Conservation (phyloP, 179 eudicot species). For the Actinidia chinensis region DNA sequence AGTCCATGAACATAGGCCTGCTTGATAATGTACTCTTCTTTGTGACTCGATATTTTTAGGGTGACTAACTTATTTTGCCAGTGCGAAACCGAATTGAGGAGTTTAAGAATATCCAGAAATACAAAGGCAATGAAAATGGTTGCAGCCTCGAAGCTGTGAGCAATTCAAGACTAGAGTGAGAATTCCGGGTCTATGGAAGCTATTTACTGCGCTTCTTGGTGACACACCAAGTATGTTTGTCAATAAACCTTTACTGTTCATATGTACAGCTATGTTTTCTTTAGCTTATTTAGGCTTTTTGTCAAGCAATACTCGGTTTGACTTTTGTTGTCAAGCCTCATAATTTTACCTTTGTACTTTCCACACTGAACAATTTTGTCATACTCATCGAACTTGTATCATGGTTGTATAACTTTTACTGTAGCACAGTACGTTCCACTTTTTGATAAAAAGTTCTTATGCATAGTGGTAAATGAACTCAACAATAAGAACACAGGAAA, state of each 20-base stretch:
- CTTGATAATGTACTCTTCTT: constrained; percentile 1
- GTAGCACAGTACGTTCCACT: neutral
- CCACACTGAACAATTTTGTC: neutral
- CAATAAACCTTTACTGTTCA: neutral
- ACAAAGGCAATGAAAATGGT: constrained; percentile 99
- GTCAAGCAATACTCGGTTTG: neutral
- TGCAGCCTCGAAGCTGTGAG: constrained; percentile 98
- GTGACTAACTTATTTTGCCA: constrained; percentile 35
- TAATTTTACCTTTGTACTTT: neutral
- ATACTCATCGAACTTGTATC: neutral
- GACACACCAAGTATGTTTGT: constrained; percentile 78
- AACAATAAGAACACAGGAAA: neutral
- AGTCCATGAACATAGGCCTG: too few species aligned
- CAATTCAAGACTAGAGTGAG: constrained; percentile 79
- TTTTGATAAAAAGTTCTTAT: neutral
- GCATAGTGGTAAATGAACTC: neutral
- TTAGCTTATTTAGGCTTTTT: constrained; percentile 4
- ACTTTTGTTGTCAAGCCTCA: neutral
- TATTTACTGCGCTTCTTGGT: constrained; percentile 96
- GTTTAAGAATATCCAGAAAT: constrained; percentile 88
- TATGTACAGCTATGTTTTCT: neutral
- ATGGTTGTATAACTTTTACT: neutral
- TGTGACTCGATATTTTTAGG: constrained; percentile 17
- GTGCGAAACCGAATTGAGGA: constrained; percentile 96
- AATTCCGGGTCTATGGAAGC: constrained; percentile 98